Evolutionary conservation across 1,284 basidiomycete species (phyloP), one percentile per base, ranked within the genome.

Genomic region (Sutorius eximius): DNA sequence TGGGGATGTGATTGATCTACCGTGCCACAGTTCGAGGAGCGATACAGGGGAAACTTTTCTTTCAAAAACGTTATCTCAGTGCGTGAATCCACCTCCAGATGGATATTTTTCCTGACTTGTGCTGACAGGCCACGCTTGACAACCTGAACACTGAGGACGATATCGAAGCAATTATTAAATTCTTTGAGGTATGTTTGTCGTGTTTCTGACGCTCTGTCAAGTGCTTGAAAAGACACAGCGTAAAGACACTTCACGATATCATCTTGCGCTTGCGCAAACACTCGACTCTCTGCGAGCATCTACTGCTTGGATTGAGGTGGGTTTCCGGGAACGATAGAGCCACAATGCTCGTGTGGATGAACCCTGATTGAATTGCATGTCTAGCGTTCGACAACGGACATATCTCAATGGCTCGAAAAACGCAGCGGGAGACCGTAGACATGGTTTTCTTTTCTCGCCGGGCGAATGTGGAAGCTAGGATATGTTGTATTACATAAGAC

Each of bases 71-170:
- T 87, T 33, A 67, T 88, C 47, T 70, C 75, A 66, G 84, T 83
- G 62, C 49, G 79, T 70, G 24, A 36, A 44, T 42, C 38, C 6
- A 15, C 48, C 20, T 18, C 4, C 24, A 27, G 24, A 18, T 22
- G 22, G 18, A 29, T 22, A 40, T 38, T 30, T 11, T 37, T 10
- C 15, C 16, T 46, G 44, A 57, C 33, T 5, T 10, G 18, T 48
- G 18, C 24, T 53, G 52, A 40, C 56, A 87, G 83, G 74, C 76
- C 52, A 76, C 85, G 8, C 84, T 93, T 71, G 73, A 74, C 30
- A 72, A 74, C 38, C 77, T 97, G 57, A 83, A 86, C 18, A 83
- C 80, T 18, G 76, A 87, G 61, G 73, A 85, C 60, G 95, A 97
- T 73, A 80, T 84, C 27, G 72, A 84, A 48, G 78, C 77, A 8